Conservation (phyloP, 208 protist genomes). For the Wallacemonas sp. region DNA sequence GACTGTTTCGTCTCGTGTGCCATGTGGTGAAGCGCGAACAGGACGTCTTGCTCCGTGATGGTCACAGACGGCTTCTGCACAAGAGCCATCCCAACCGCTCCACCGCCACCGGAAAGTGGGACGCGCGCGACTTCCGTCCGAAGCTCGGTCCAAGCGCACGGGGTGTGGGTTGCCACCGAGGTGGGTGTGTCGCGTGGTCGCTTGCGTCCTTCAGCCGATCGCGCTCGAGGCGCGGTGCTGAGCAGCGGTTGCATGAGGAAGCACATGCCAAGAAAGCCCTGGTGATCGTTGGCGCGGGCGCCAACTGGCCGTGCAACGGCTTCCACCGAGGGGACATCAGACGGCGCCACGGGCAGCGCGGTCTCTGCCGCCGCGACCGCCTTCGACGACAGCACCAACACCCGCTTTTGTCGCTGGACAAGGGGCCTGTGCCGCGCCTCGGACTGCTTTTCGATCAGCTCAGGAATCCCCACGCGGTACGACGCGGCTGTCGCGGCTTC, state of each 20-base stretch:
- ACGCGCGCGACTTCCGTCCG: background rate
- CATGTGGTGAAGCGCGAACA: slow-evolving; percentile 40
- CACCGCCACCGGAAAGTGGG: background rate
- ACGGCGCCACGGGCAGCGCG: background rate
- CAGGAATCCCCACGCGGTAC: slow-evolving; percentile 40
- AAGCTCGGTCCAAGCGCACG: background rate
- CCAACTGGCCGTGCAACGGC: slow-evolving; percentile 24
- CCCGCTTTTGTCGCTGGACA: slow-evolving; percentile 1
- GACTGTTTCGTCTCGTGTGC: no score
- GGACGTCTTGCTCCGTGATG: slow-evolving; percentile 54
- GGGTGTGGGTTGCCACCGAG: no score
- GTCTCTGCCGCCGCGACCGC: background rate
- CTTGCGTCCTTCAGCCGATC: background rate
- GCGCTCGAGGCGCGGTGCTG: background rate
- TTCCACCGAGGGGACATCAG: background rate
- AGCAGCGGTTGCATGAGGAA: slow-evolving; percentile 16
- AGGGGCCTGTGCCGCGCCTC: slow-evolving; percentile 12
- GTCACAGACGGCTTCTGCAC: slow-evolving; percentile 1
- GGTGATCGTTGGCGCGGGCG: slow-evolving; percentile 17
- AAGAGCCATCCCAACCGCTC: background rate
- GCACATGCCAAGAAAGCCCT: slow-evolving; percentile 32
- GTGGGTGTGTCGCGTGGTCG: background rate
- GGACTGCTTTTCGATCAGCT: slow-evolving; percentile 34
- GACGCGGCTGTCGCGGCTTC: slow-evolving; percentile 52
- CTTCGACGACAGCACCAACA: slow-evolving; percentile 1